Conservation (phyloP, 2,329 filamentous ascomycete genomes). For the Zalaria sp. region DNA sequence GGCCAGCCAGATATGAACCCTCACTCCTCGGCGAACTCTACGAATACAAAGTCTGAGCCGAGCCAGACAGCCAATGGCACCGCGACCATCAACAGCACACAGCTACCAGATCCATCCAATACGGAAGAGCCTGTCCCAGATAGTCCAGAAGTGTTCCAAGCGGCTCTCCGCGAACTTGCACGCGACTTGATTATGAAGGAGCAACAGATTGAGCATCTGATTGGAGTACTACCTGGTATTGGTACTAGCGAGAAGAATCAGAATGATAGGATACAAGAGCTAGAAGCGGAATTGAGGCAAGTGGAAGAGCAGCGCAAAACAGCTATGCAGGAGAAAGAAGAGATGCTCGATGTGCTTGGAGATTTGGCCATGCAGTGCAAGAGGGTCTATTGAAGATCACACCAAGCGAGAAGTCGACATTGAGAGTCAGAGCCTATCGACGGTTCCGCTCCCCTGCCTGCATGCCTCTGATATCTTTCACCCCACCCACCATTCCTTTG, state of each 20-base stretch:
- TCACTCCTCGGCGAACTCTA: slow-evolving; percentile 2
- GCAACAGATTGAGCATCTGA: slow-evolving; percentile 68
- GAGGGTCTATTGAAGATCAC: slow-evolving; percentile 12
- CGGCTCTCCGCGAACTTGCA: slow-evolving; percentile 57
- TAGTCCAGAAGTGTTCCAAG: slow-evolving; percentile 48
- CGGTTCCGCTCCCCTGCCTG: too few relatives aligned
- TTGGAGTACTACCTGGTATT: slow-evolving; percentile 61
- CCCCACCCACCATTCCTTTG: too few relatives aligned
- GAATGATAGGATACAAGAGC: slow-evolving; percentile 39
- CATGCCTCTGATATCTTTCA: too few relatives aligned
- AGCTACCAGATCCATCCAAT: slow-evolving; percentile 6
- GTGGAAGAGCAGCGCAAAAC: slow-evolving; percentile 25
- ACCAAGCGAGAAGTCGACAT: too few relatives aligned
- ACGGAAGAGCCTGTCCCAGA: slow-evolving; percentile 39
- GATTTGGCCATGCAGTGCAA: slow-evolving; percentile 28
- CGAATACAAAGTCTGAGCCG: background rate
- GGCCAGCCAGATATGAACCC: slow-evolving; percentile 24
- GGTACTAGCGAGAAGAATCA: slow-evolving; percentile 69
- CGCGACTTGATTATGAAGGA: slow-evolving; percentile 66
- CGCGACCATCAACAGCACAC: slow-evolving; percentile 8
- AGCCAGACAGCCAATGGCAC: background rate
- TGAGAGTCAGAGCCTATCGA: too few relatives aligned
- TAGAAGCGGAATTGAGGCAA: slow-evolving; percentile 28
- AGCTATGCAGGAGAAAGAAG: slow-evolving; percentile 28
- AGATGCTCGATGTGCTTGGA: slow-evolving; percentile 30